phyloP scores from a whole-genome alignment of 2,329 filamentous ascomycete genomes.

The Didymella pinodella region DNA sequence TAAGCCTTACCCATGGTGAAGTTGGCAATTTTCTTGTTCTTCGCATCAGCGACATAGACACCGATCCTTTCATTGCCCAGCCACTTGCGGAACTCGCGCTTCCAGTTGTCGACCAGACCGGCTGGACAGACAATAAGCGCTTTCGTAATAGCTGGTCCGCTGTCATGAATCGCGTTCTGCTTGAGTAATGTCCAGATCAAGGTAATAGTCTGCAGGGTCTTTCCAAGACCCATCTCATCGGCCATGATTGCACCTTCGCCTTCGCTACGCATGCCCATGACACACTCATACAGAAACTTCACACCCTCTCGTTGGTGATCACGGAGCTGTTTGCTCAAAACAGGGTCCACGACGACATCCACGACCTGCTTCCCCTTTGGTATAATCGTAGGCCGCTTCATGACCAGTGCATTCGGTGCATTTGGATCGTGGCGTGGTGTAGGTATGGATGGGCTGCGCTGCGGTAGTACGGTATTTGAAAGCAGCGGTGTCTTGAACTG shows the following conservation, averaged over 20 bases:
- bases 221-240: constrained; percentile 79
- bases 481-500: constrained; percentile 71
- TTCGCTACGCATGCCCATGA: constrained; percentile 74
- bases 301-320: constrained; percentile 75
- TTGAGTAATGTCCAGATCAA: constrained; percentile 76
- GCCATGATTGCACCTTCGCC: constrained; percentile 75
- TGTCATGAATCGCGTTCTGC: constrained; percentile 71
- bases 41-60: constrained; percentile 68
- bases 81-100: constrained; percentile 77
- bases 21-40: constrained; percentile 68
- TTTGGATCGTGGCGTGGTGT: constrained; percentile 71
- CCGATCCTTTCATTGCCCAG: constrained; percentile 74
- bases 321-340: constrained; percentile 68
- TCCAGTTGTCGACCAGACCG: constrained; percentile 76
- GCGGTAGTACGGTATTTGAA: constrained; percentile 59
- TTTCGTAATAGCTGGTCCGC: constrained; percentile 69
- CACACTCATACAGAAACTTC: constrained; percentile 75
- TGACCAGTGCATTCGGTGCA: constrained; percentile 68
- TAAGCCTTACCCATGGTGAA: constrained; percentile 74
- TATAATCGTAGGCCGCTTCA: constrained; percentile 66
- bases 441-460: constrained; percentile 57
- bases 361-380: constrained; percentile 71
- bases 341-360: constrained; percentile 75
- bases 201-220: constrained; percentile 76
- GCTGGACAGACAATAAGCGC: constrained; percentile 77